Evolutionary conservation across 2,329 filamentous ascomycete genomes (phyloP).

Genomic region (Alternaria sp.): DNA sequence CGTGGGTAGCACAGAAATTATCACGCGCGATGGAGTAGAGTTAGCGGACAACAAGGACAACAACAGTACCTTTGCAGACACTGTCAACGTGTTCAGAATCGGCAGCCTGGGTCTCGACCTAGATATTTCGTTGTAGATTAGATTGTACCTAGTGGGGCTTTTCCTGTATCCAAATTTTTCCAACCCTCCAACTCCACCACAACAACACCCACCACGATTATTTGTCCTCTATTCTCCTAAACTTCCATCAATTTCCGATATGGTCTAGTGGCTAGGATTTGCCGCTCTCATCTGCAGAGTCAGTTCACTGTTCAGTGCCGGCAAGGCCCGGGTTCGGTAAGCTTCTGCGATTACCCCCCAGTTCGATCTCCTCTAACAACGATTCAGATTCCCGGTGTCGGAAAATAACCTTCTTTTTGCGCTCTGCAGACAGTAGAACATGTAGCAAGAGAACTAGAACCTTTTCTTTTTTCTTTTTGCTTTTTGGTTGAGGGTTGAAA

Average conservation of each 20-base stretch:
- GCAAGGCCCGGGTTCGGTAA: constrained; percentile 1
- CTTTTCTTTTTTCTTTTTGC: not conserved
- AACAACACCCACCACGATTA: too few relatives aligned
- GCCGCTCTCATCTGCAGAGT: constrained; percentile 1
- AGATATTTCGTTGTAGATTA: not conserved
- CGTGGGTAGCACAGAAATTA: constrained; percentile 54
- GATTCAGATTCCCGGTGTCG: not conserved
- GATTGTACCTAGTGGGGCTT: not conserved
- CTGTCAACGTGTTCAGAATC: constrained; percentile 41
- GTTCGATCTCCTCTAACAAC: not conserved
- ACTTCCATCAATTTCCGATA: too few relatives aligned
- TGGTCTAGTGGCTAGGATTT: constrained; percentile 3
- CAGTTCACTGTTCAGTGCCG: constrained; percentile 1
- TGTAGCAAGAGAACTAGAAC: not conserved
- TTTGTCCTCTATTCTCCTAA: too few relatives aligned
- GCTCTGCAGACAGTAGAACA: not conserved
- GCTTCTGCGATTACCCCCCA: not conserved
- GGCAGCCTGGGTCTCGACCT: constrained; percentile 12
- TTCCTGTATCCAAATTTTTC: not conserved
- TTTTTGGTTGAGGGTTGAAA: not conserved
- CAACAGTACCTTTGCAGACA: constrained; percentile 51
- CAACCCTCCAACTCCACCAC: not conserved
- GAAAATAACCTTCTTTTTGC: not conserved
- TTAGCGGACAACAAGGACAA: constrained; percentile 56
- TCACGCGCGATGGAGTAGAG: constrained; percentile 53